These are phyloP conservation scores for Coprinopsis cinerea DNA, from an alignment of 768 basidiomycete genomes.

Conservation along the genomic window DNA sequence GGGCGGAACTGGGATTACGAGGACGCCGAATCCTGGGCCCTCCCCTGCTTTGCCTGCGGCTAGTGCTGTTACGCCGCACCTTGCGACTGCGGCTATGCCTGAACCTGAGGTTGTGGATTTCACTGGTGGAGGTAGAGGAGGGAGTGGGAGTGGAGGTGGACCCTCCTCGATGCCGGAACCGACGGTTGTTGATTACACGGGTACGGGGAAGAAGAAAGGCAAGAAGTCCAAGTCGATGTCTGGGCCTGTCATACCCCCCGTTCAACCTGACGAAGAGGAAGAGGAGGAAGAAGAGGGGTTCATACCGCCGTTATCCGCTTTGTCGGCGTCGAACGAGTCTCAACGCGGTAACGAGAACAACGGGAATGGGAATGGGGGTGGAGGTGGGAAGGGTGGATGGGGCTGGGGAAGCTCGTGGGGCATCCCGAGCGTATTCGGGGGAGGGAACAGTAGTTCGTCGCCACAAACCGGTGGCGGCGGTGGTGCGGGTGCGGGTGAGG, in stretches of 20 bases:
- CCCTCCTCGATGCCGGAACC: not conserved
- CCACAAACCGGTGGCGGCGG: too few relatives aligned
- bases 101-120: conserved; percentile 6
- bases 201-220: not conserved
- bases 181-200: not conserved
- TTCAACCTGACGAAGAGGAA: not conserved
- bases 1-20: not conserved
- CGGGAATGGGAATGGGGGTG: not conserved
- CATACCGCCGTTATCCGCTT: not conserved
- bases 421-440: not conserved
- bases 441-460: not conserved
- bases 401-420: not conserved
- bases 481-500: not conserved
- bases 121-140: not conserved
- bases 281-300: not conserved
- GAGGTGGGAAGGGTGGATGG: not conserved
- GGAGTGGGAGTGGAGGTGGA: not conserved
- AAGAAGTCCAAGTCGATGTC: not conserved
- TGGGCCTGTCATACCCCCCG: not conserved
- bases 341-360: not conserved
- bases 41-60: conserved; percentile 3
- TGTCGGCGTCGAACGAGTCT: not conserved
- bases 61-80: not conserved
- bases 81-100: conserved; percentile 1
- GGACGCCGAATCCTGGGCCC: conserved; percentile 2